phyloP scores from a whole-genome alignment of 2,329 filamentous ascomycete species.

The Byssothecium circinans region DNA sequence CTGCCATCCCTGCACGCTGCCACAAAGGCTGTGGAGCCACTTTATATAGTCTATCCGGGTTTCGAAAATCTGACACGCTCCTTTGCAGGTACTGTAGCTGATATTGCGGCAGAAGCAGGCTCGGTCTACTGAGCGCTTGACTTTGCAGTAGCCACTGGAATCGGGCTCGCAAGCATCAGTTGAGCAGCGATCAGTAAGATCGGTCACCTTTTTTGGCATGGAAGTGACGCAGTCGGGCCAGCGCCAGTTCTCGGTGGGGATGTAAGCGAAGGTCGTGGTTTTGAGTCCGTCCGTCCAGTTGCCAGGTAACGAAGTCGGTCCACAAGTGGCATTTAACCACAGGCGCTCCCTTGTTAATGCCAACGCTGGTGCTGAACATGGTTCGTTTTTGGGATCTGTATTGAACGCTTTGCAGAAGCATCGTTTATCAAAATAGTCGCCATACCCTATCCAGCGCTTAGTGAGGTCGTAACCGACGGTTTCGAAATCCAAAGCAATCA shows the following conservation, averaged over 20 bases:
- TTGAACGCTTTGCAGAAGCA: slow-evolving; percentile 35
- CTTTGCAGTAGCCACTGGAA: slow-evolving; percentile 33
- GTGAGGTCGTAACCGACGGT: slow-evolving; percentile 39
- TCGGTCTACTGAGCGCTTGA: slow-evolving; percentile 26
- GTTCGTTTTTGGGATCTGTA: slow-evolving; percentile 14
- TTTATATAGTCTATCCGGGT: slow-evolving; percentile 34
- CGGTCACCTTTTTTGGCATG: slow-evolving; percentile 24
- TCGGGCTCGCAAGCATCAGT: slow-evolving; percentile 37
- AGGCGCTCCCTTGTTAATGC: slow-evolving; percentile 31
- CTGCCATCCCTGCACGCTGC: slow-evolving; percentile 30
- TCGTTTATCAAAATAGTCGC: slow-evolving; percentile 36
- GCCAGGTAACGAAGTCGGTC: slow-evolving; percentile 19
- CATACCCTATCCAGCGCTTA: slow-evolving; percentile 14
- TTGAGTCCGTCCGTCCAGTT: slow-evolving; percentile 33
- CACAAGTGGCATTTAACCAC: slow-evolving; percentile 39
- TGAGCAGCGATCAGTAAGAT: slow-evolving; percentile 26
- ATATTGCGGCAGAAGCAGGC: slow-evolving; percentile 34
- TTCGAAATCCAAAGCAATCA: slow-evolving; percentile 35
- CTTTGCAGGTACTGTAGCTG: slow-evolving; percentile 30
- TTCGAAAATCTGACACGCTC: slow-evolving; percentile 35
- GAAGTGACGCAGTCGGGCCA: slow-evolving; percentile 28
- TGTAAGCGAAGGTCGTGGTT: slow-evolving; percentile 28
- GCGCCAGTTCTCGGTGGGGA: slow-evolving; percentile 31
- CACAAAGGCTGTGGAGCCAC: slow-evolving; percentile 38
- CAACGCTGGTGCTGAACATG: slow-evolving; percentile 21